Percentiles rank a stretch among this genome's conserved stretches.
Conservation (phyloP, 2,329 filamentous ascomycete species). For the Botrytis fragariae region DNA sequence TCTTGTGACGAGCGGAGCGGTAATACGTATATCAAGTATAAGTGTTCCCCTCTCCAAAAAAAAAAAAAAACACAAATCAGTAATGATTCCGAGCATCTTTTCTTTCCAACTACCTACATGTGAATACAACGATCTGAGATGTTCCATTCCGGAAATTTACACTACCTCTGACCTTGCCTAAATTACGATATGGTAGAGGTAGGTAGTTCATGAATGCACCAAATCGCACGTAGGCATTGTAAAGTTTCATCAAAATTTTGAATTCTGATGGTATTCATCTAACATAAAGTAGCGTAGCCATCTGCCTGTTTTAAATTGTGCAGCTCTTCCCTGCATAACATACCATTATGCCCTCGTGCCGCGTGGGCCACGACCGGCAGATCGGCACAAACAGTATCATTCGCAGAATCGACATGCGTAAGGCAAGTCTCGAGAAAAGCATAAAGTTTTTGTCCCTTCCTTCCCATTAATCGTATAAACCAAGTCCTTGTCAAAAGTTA, state of each 20-base stretch:
- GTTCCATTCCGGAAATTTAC: neutral
- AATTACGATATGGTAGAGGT: neutral
- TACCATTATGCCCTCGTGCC: neutral
- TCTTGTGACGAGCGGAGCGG: neutral
- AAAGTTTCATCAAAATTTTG: neutral
- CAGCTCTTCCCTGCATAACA: neutral
- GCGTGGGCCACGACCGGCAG: neutral
- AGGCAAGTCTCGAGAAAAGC: neutral
- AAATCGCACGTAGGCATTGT: neutral
- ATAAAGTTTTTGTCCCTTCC: neutral
- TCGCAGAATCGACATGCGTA: neutral
- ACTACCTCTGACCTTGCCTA: neutral
- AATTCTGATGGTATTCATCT: neutral
- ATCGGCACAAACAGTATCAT: neutral
- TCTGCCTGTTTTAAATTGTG: neutral
- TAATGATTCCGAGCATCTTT: neutral
- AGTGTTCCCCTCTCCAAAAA: no score
- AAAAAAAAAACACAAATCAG: no score
- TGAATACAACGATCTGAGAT: neutral
- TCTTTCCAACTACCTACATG: neutral
- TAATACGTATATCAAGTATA: no score
- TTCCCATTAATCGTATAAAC: neutral
- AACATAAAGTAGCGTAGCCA: neutral
- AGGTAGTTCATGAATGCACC: neutral
- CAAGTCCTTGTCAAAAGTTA: neutral